Evolutionary conservation across 371 early-diverging fungal genomes (phyloP).

Genomic region (Apophysomyces trapeziformis): DNA sequence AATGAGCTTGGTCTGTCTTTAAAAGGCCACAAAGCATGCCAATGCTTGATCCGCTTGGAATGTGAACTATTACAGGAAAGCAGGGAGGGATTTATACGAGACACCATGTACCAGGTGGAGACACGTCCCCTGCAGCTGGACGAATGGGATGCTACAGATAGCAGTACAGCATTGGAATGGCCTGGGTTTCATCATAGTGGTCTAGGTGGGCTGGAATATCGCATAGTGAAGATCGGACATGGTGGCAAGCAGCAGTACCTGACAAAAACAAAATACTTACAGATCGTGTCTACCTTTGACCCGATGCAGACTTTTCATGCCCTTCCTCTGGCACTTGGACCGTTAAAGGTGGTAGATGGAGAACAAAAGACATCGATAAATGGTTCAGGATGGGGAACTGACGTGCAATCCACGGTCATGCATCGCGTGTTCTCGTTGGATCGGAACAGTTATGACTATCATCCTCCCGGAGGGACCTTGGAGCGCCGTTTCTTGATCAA

Average conservation of each 20-base stretch:
- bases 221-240: constrained; percentile 12
- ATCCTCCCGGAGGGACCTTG: too few relatives aligned
- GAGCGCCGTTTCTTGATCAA: constrained; percentile 36
- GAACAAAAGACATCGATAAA: neutral
- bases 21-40: constrained; percentile 10
- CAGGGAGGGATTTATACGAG: neutral
- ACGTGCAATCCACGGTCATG: constrained; percentile 14
- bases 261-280: constrained; percentile 29
- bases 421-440: constrained; percentile 10
- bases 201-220: constrained; percentile 39
- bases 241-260: constrained; percentile 16
- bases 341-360: constrained; percentile 15
- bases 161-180: neutral
- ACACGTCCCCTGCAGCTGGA: constrained; percentile 33
- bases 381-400: constrained; percentile 20
- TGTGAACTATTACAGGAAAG: constrained; percentile 23
- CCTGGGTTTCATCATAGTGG: constrained; percentile 37
- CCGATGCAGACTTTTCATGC: constrained; percentile 15
- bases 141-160: constrained; percentile 32
- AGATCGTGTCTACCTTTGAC: constrained; percentile 18
- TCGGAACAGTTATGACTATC: constrained; percentile 3
- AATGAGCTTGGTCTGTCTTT: constrained; percentile 41
- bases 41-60: constrained; percentile 21
- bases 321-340: constrained; percentile 36
- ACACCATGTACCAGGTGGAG: constrained; percentile 4